Base-by-base conservation (phyloP, 306 rosid species). In the Herpetospermum pedunculosum region DNA sequence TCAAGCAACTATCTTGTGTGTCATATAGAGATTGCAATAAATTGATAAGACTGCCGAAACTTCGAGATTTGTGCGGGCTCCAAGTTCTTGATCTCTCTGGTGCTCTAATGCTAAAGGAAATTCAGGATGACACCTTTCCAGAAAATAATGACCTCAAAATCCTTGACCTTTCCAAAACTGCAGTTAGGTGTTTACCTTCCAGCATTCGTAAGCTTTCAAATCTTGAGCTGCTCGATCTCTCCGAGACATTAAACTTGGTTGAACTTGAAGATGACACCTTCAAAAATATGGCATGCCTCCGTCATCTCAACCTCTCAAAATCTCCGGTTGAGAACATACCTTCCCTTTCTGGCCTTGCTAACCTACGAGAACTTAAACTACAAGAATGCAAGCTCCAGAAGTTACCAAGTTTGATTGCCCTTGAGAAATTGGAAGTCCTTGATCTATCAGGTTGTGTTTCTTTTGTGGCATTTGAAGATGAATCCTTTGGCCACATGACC, bases 41-140 rank as follows among this genome's bases (percentile, higher is more conserved):
- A 30, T 19, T 83, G 18, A 37, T 10, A 2, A 64, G 74, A 55
- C 47, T 80, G 19, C 77, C 81, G 26, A 70, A 5, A 28, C 71
- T 80, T 37, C 32, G 44, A 23, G 49, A 30, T 14, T 49, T 80
- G 41, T 0, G 73, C 2, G 35, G 2, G 35, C 82, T 83, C 32
- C 80, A 79, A 54, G 19, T 71, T 50, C 79, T 83, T n/a, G 74
- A 80, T 70, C 64, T 83, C 71, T 77, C 82, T 16, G 78, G 76
- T 60, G 49, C 78, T 13, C 0, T 1, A 4, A 18, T 0, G 21
- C 30, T 82, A 2, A 72, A 58, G 35, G 80, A 78, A 28, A 48
- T 78, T 40, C 55, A 4, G 29, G 74, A 78, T 21, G 72, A 82
- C 18, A 47, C 72, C 32, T 75, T 74, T 7, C 15, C 72, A 5